A percentile compares a stretch with the other conserved stretches of the same genome.
Evolutionary conservation across 2,329 filamentous ascomycete genomes (phyloP).

Genomic region (Dactylellina parvicollis): DNA sequence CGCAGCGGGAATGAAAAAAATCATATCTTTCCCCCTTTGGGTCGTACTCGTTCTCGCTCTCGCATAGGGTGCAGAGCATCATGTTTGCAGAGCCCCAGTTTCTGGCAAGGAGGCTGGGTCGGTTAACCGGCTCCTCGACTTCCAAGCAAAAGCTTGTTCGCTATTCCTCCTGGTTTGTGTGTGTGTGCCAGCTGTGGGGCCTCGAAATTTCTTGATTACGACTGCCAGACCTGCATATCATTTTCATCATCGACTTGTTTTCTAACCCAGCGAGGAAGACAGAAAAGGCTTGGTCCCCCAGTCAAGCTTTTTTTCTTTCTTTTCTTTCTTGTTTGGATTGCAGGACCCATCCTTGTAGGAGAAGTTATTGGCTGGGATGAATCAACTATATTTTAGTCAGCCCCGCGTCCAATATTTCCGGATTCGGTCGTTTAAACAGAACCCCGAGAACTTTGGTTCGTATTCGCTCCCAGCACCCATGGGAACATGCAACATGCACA

Average conservation of each 20-base stretch:
- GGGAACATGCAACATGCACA: too few relatives aligned
- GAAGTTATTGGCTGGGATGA: not conserved
- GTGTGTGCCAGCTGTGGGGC: too few relatives aligned
- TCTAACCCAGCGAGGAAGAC: too few relatives aligned
- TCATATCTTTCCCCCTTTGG: slow-evolving; percentile 31
- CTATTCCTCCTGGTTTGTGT: not conserved
- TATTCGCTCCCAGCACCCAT: not conserved
- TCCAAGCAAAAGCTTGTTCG: slow-evolving; percentile 12
- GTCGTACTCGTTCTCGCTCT: slow-evolving; percentile 29
- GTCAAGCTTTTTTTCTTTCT: not conserved
- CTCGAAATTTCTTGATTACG: too few relatives aligned
- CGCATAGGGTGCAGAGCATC: not conserved
- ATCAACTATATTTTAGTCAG: slow-evolving; percentile 6
- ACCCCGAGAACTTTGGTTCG: slow-evolving; percentile 3
- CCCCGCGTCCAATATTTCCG: slow-evolving; percentile 16
- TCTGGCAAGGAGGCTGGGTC: not conserved
- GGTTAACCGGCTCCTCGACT: slow-evolving; percentile 10
- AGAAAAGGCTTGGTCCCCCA: not conserved
- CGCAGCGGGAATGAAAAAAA: not conserved
- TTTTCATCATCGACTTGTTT: too few relatives aligned
- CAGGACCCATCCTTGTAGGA: not conserved
- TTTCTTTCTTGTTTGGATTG: not conserved
- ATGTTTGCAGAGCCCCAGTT: not conserved
- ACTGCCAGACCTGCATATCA: too few relatives aligned
- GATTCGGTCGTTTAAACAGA: slow-evolving; percentile 42